Evolutionary conservation across 352 stramenopile genomes (phyloP).

Genomic region (Pythium angustatum): DNA sequence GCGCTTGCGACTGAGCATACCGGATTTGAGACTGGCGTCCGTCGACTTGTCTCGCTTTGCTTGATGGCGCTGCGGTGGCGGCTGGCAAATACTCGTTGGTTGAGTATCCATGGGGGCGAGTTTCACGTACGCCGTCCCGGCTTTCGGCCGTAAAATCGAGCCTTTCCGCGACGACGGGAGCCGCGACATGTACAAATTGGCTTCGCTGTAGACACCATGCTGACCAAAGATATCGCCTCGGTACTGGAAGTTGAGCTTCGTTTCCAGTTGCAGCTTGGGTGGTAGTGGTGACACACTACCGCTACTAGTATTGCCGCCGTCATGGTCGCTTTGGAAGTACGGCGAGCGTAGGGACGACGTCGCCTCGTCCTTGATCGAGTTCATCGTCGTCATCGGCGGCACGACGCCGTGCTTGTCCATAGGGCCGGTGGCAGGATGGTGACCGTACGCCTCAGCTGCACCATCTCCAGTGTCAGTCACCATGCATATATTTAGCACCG

Average conservation of each 20-base stretch:
- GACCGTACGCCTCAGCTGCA: too few relatives aligned
- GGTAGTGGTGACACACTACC: not conserved
- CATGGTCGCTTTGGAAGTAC: slow-evolving; percentile 18
- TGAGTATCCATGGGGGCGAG: slow-evolving; percentile 42
- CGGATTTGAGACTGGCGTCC: slow-evolving; percentile 17
- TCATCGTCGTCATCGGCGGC: not conserved
- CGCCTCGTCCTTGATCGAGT: not conserved
- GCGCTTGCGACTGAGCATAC: slow-evolving; percentile 49
- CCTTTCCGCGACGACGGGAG: slow-evolving; percentile 52
- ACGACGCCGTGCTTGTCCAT: slow-evolving; percentile 18
- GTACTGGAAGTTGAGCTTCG: slow-evolving; percentile 65
- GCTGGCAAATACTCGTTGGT: not conserved
- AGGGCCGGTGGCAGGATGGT: too few relatives aligned
- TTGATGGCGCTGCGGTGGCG: slow-evolving; percentile 5
- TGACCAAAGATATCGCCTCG: slow-evolving; percentile 74
- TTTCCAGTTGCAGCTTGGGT: slow-evolving; percentile 24
- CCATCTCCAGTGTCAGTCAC: too few relatives aligned
- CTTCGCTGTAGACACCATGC: slow-evolving; percentile 66
- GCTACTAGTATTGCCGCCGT: slow-evolving; percentile 11
- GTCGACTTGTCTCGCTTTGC: slow-evolving; percentile 1
- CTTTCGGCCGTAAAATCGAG: slow-evolving; percentile 31
- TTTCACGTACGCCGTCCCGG: slow-evolving; percentile 49
- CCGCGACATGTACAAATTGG: slow-evolving; percentile 71
- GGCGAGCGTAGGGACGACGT: not conserved
- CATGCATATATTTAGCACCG: not conserved